These are phyloP conservation scores for Mycena haematopus DNA, from an alignment of 768 basidiomycete species.

Conservation along the genomic window DNA sequence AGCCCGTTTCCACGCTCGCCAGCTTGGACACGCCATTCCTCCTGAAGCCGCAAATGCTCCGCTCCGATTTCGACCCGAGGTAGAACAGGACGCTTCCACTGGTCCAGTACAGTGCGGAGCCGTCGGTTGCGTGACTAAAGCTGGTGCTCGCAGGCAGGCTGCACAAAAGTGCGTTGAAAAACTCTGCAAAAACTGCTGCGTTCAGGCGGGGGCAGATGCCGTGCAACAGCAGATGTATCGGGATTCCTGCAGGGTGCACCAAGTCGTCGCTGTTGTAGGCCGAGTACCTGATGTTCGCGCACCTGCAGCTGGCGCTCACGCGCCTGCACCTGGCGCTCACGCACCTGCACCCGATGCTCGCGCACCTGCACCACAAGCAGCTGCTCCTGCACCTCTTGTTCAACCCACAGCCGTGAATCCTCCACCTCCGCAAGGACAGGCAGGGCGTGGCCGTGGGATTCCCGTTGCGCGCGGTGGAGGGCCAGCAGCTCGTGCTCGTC, in stretches of 20 bases:
- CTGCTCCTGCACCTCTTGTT: not conserved
- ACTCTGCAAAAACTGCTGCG: conserved; percentile 5
- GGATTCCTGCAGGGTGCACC: not conserved
- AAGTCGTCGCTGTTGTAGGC: not conserved
- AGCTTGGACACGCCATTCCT: not conserved
- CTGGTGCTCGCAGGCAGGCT: not conserved
- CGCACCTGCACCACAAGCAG: too few species aligned
- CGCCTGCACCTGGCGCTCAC: too few species aligned
- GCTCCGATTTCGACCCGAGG: not conserved
- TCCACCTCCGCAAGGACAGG: not conserved
- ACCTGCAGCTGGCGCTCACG: too few species aligned
- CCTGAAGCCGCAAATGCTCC: not conserved
- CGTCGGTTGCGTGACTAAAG: not conserved
- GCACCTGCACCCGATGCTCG: not conserved
- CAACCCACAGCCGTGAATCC: not conserved
- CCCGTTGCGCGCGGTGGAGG: not conserved
- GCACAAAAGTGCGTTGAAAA: too few species aligned
- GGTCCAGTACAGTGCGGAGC: not conserved
- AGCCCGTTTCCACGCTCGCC: not conserved
- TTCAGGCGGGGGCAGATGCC: not conserved
- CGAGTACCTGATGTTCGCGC: too few species aligned
- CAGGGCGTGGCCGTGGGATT: not conserved
- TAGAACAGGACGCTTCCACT: not conserved
- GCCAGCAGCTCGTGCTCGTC: not conserved
- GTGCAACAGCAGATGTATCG: not conserved